These are phyloP conservation scores for Pseudognaphalium luteoalbum DNA, from an alignment of 129 eudicot species.

Conservation along the genomic window DNA sequence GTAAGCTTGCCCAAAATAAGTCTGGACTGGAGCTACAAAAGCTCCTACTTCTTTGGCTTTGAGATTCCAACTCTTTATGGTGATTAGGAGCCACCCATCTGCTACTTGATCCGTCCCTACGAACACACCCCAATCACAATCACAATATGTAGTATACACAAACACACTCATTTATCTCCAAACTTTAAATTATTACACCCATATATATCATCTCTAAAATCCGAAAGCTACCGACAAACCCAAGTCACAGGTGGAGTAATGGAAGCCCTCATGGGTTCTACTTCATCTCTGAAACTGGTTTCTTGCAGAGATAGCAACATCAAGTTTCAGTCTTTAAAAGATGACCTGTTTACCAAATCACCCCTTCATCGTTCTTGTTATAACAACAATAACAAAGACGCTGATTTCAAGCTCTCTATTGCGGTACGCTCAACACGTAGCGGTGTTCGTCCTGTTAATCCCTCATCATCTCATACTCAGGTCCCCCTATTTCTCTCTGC, in stretches of 20 bases:
- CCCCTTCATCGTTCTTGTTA: constrained; percentile 15
- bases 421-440: constrained; percentile 12
- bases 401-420: constrained; percentile 25
- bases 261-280: constrained; percentile 23
- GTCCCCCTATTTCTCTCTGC: not conserved
- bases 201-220: constrained; percentile 18
- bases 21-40: not conserved
- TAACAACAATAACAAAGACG: constrained; percentile 5
- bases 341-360: not conserved
- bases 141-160: not conserved
- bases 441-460: constrained; percentile 19
- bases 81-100: constrained; percentile 32
- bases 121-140: constrained; percentile 7
- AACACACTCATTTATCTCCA: not conserved
- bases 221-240: not conserved
- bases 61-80: constrained; percentile 3
- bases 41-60: constrained; percentile 3
- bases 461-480: constrained; percentile 28
- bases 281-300: constrained; percentile 29
- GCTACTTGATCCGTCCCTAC: constrained; percentile 29
- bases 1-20: not conserved
- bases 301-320: not conserved
- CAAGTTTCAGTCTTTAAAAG: not conserved
- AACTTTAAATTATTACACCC: not conserved
- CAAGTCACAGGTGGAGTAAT: constrained; percentile 15